Evolutionary conservation across 108 stramenopile genomes (phyloP).

Genomic region (Nitzschia palea): DNA sequence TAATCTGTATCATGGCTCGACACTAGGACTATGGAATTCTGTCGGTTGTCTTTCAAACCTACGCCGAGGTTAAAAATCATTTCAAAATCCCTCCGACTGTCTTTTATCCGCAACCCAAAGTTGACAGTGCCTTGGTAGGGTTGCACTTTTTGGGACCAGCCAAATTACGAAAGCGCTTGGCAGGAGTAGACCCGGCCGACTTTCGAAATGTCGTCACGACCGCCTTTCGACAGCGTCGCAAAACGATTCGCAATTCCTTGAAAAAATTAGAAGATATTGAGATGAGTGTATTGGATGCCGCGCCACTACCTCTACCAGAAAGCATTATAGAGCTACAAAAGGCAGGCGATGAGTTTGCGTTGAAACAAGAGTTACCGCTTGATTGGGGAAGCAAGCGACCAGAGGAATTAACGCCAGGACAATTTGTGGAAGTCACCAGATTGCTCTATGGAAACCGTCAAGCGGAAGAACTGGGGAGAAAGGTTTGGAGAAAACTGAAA

Average conservation of each 20-base stretch:
- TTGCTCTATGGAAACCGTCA: slow-evolving; percentile 59
- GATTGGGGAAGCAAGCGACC: slow-evolving; percentile 90
- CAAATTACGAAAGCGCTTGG: slow-evolving; percentile 54
- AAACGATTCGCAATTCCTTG: slow-evolving; percentile 91
- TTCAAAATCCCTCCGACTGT: slow-evolving; percentile 98
- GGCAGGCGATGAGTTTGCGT: slow-evolving; percentile 71
- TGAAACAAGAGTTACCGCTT: slow-evolving; percentile 64
- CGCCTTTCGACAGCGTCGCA: slow-evolving; percentile 93
- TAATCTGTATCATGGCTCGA: no score
- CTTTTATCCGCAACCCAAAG: slow-evolving; percentile 97
- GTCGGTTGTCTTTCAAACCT: slow-evolving; percentile 93
- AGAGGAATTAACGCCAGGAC: slow-evolving; percentile 89
- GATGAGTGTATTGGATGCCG: slow-evolving; percentile 40
- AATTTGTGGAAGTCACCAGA: slow-evolving; percentile 93
- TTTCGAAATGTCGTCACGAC: slow-evolving; percentile 85
- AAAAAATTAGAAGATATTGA: slow-evolving; percentile 65
- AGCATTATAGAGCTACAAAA: slow-evolving; percentile 40
- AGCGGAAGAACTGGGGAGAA: slow-evolving; percentile 58
- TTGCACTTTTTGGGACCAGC: slow-evolving; percentile 85
- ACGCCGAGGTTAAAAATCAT: slow-evolving; percentile 76
- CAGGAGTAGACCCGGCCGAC: slow-evolving; percentile 76
- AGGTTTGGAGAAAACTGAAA: slow-evolving; percentile 92
- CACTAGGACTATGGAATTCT: slow-evolving; percentile 97
- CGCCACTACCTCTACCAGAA: slow-evolving; percentile 63
- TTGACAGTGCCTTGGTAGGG: slow-evolving; percentile 91